Evolutionary conservation across 176 grass and related monocot genomes (phyloP).

Genomic region (Phoenix dactylifera): DNA sequence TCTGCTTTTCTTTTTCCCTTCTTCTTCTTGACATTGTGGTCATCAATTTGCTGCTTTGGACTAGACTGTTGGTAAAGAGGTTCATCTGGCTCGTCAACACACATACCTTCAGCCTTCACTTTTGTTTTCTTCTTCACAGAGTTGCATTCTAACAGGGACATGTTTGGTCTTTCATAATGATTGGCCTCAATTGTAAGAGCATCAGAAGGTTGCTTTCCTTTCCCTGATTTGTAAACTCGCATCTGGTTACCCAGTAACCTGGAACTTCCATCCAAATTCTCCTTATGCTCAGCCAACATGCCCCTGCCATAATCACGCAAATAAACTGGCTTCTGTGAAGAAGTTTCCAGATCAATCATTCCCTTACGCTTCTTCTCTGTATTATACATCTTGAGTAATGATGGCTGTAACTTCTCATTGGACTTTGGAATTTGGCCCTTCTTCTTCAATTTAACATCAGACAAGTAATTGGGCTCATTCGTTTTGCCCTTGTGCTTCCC

Average conservation of each 20-base stretch:
- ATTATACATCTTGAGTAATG: slow-evolving; percentile 36
- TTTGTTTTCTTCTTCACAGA: slow-evolving; percentile 53
- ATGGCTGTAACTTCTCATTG: slow-evolving; percentile 38
- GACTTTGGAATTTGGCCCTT: slow-evolving; percentile 24
- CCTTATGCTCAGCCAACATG: slow-evolving; percentile 26
- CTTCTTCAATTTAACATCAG: slow-evolving; percentile 43
- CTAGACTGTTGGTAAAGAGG: slow-evolving; percentile 22
- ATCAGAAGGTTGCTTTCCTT: slow-evolving; percentile 33
- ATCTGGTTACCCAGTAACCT: slow-evolving; percentile 24
- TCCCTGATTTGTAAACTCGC: slow-evolving; percentile 26
- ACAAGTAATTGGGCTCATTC: slow-evolving; percentile 34
- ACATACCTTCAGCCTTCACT: slow-evolving; percentile 42
- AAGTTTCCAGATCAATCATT: slow-evolving; percentile 25
- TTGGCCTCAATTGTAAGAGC: slow-evolving; percentile 11
- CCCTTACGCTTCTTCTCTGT: slow-evolving; percentile 59
- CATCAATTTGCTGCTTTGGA: slow-evolving; percentile 32
- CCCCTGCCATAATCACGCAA: slow-evolving; percentile 28
- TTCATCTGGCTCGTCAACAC: slow-evolving; percentile 33
- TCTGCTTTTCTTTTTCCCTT: slow-evolving; percentile 81
- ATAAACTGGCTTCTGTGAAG: slow-evolving; percentile 4
- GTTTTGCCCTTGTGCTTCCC: slow-evolving; percentile 43
- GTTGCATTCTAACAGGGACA: slow-evolving; percentile 33
- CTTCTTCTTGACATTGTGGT: slow-evolving; percentile 51
- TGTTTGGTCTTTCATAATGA: slow-evolving; percentile 27
- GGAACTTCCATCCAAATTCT: slow-evolving; percentile 25